Evolutionary conservation across 2,329 filamentous ascomycete species (phyloP), one percentile per base, ranked within the genome.

Genomic region (Tolypocladium nubicola): DNA sequence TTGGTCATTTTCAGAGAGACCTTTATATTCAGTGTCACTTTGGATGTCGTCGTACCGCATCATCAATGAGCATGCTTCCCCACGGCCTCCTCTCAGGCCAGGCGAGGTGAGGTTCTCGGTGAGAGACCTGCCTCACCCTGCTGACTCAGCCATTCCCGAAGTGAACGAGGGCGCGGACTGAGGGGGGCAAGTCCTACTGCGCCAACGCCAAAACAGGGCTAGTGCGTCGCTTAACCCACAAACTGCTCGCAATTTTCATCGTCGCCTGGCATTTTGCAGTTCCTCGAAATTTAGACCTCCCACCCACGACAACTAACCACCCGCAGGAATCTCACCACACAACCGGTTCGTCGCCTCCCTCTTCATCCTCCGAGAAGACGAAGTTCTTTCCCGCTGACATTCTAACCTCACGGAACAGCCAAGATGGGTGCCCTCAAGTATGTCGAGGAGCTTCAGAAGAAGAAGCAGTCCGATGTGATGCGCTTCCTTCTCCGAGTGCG

Each of bases 381-480:
- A 54, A 56, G n/a, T 33, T 33, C 16, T 19, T 21, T 43, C 26
- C 19, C 49, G 38, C 56, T 60, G 47, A 61, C 53, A 41, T 21
- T 19, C 23, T 33, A 39, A 3, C n/a, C 23, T 40, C 35, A 38
- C 21, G 35, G 14, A 62, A 69, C 67, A 83, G 80, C 73, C 76
- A 84, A 93, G 86, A 97, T 97, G 94, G 94, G 94, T 89, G 93
- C 93, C 84, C 90, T 97, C 80, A 99, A 99, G 84, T 99, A 96
- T 85, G 90, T 99, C 82, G 95, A 99, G 87, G 94, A 99, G 87
- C 89, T 99, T 84, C 91, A 97, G 81, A 97, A 99, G 91, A 97
- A 96, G 90, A 99, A 99, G 91, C 94, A 99, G 88, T 96, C 90
- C 79, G 94, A 99, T 86, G 89, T 99, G 76, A 90, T 97, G 84